Conservation (phyloP, 306 rosid species). For the Sechiopsis laciniata region DNA sequence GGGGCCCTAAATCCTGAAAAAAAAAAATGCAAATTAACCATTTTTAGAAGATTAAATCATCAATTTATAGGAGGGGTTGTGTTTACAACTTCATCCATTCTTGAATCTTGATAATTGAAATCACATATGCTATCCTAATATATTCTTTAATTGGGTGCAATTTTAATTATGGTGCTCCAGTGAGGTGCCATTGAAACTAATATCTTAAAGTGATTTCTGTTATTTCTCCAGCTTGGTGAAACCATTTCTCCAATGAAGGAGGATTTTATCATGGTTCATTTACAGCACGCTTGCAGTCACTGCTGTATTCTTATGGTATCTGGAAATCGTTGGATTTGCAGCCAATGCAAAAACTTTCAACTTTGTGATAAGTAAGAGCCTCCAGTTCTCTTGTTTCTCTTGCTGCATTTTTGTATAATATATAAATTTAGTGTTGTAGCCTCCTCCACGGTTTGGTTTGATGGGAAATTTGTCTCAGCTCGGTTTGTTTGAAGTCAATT, state of each 20-base stretch:
- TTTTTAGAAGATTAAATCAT: not conserved
- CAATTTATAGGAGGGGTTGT: not conserved
- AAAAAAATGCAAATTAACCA: not conserved
- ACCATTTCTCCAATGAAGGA: constrained; percentile 97
- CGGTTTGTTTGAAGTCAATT: not conserved
- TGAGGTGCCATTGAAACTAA: constrained; percentile 10
- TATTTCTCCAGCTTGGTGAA: constrained; percentile 80
- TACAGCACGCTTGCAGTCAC: constrained; percentile 75
- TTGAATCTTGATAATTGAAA: not conserved
- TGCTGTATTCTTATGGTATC: constrained; percentile 85
- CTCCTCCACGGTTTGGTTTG: not conserved
- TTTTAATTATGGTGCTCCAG: not conserved
- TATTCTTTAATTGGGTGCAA: constrained; percentile 16
- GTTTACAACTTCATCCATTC: not conserved
- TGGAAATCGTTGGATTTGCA: constrained; percentile 83
- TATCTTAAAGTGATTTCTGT: constrained; percentile 24
- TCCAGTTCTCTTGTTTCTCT: not conserved
- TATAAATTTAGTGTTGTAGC: not conserved
- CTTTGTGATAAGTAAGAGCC: constrained; percentile 78
- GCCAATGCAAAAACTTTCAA: constrained; percentile 84
- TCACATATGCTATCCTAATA: not conserved
- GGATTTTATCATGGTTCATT: constrained; percentile 96
- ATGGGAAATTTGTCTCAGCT: not conserved
- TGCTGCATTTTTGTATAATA: not conserved
- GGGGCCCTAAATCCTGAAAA: not conserved